phyloP scores from a whole-genome alignment of 768 basidiomycete species.

The Pseudohyphozyma bogoriensis region DNA sequence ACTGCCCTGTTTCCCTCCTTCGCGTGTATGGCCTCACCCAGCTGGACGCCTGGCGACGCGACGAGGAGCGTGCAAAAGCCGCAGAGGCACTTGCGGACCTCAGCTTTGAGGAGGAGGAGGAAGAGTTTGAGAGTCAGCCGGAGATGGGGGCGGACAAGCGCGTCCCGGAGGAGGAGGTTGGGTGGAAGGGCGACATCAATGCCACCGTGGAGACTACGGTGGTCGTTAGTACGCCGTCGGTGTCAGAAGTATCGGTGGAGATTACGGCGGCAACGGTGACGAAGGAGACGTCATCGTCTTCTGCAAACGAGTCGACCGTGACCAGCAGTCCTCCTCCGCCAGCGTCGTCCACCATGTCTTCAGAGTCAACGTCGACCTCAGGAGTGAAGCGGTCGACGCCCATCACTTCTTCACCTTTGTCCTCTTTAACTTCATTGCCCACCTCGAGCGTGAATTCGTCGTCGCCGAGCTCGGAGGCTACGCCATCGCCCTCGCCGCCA shows the following conservation, averaged over 20 bases:
- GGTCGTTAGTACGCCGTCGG: too few relatives aligned
- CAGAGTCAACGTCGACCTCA: too few relatives aligned
- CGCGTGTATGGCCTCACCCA: constrained; percentile 93
- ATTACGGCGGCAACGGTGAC: too few relatives aligned
- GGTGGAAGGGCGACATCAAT: too few relatives aligned
- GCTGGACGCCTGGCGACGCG: constrained; percentile 92
- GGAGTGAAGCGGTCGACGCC: too few relatives aligned
- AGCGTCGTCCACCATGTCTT: too few relatives aligned
- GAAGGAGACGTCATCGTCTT: too few relatives aligned
- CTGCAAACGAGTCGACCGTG: too few relatives aligned
- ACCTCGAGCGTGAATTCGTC: background rate
- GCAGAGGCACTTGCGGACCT: constrained; percentile 10
- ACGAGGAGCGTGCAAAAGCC: constrained; percentile 35
- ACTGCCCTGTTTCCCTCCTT: constrained; percentile 84
- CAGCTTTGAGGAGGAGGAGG: constrained; percentile 13
- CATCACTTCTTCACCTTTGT: background rate
- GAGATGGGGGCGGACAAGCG: background rate
- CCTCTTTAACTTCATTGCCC: background rate
- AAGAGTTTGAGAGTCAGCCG: background rate
- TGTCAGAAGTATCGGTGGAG: too few relatives aligned
- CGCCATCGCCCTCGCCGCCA: background rate
- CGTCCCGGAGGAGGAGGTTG: background rate
- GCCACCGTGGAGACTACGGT: too few relatives aligned
- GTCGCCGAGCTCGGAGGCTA: background rate
- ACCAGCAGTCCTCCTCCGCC: too few relatives aligned